Conservation (phyloP, 202 grass and related monocot species). For the Schoenoplectus triqueter region DNA sequence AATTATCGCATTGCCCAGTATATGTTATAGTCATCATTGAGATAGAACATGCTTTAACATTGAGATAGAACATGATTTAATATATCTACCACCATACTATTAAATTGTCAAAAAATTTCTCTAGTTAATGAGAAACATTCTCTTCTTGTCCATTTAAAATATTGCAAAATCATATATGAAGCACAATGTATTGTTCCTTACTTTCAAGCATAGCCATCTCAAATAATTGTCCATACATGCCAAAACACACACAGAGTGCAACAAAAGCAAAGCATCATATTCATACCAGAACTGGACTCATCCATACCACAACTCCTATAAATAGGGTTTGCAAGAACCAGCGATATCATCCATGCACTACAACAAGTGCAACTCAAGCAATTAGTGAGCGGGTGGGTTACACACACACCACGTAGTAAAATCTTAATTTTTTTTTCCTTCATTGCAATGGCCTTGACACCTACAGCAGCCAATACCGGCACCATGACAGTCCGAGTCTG, state of each 20-base stretch:
- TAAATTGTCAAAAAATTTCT: background rate
- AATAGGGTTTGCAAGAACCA: constrained; percentile 36
- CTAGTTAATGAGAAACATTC: background rate
- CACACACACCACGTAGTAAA: constrained; percentile 1
- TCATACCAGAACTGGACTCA: constrained; percentile 13
- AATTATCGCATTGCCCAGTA: background rate
- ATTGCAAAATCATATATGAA: background rate
- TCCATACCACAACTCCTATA: constrained; percentile 22
- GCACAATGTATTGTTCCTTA: background rate
- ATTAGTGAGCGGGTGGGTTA: background rate
- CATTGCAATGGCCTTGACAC: constrained; percentile 33
- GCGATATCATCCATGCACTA: background rate
- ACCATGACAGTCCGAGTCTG: background rate
- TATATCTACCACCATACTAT: background rate
- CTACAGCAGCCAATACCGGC: background rate
- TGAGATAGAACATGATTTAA: background rate
- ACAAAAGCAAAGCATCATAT: background rate
- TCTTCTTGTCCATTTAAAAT: background rate
- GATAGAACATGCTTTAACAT: background rate
- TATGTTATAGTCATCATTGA: background rate
- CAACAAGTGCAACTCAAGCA: constrained; percentile 7
- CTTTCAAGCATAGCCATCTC: background rate
- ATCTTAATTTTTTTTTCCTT: background rate
- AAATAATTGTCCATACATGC: background rate
- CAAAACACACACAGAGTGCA: background rate